Base-by-base conservation (phyloP, 2,329 filamentous ascomycete genomes). In the Fragosphaeria purpurea region DNA sequence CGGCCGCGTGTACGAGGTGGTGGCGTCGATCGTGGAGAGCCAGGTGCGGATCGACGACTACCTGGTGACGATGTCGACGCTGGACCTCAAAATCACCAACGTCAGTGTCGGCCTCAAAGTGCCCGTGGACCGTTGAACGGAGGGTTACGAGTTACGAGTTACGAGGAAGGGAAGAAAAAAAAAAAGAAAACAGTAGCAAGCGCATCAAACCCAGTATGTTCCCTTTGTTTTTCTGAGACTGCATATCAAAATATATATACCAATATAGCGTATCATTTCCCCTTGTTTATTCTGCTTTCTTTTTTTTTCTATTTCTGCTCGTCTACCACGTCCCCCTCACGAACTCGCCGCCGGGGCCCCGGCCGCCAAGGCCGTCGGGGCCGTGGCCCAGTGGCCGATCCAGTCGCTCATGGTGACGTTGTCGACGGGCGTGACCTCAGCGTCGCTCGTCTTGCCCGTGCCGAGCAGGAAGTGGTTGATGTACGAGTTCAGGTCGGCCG, bases 391-490 rank as follows among this genome's bases (percentile, higher is more conserved):
- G 9, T 64, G 58, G 32, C 66, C 61, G 12, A 52, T 44, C 67
- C 67, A 70, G 31, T 64, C 57, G 31, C 58, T 55, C 49, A 68
- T 60, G 40, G 62, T 59, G 40, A 70, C 68, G 22, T 41, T 65
- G 22, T 22, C 22, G 41, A 53, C 60, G 52, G 61, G 62, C 56
- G 60, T 63, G 12, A 48, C 41, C 60, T 66, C 63, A 39, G 64
- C 56, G 47, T 60, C 60, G 12, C 57, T 59, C 1, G 65, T 62
- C 12, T 58, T 56, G 13, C 58, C 57, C n/a, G 59, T 57, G 47
- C 57, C 57, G 13, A 72, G 61, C 35, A 76, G 60, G 60, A 76
- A 79, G 57, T 70, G 72, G 63, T 72, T 68, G 60, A 79, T 72
- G 62, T 72, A 79, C 5, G 71, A 70, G 39, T 50, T 50, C n/a